Conservation (phyloP, 2,329 filamentous ascomycete genomes). For the Ilyonectria sp. region DNA sequence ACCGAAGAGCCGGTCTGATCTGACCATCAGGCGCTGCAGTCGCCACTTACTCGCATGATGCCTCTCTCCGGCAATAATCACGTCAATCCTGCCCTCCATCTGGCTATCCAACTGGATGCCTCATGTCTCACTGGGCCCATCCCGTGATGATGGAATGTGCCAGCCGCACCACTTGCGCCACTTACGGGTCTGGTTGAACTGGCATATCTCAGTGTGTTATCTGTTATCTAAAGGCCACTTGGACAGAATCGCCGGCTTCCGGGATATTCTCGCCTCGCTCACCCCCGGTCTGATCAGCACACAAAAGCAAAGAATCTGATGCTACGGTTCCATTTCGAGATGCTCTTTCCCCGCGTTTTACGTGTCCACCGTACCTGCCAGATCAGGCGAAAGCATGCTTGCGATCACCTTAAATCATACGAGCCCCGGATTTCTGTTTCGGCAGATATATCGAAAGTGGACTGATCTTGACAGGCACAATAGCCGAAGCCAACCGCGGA, state of each 20-base stretch:
- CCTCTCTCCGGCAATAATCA: slow-evolving; percentile 24
- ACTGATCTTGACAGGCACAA: neutral
- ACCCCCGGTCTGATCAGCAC: slow-evolving; percentile 22
- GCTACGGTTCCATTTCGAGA: slow-evolving; percentile 33
- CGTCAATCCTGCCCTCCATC: slow-evolving; percentile 26
- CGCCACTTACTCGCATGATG: neutral
- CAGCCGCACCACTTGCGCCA: slow-evolving; percentile 3
- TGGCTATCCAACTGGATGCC: slow-evolving; percentile 3
- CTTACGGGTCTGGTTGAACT: neutral
- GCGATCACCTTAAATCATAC: neutral
- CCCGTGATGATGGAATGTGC: slow-evolving; percentile 10
- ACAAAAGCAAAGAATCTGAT: slow-evolving; percentile 25
- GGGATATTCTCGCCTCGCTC: slow-evolving; percentile 41
- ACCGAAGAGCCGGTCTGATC: slow-evolving; percentile 19
- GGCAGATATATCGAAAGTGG: neutral
- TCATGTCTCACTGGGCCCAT: slow-evolving; percentile 7
- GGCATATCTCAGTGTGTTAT: neutral
- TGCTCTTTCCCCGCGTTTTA: slow-evolving; percentile 31
- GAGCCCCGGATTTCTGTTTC: neutral
- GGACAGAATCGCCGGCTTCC: slow-evolving; percentile 23
- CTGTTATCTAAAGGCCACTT: neutral
- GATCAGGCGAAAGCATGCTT: neutral
- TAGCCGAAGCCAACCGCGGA: neutral
- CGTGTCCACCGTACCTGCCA: neutral
- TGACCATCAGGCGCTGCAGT: slow-evolving; percentile 8